These are phyloP conservation scores for Backusella australiensis DNA, from an alignment of 192 early-diverging fungal genomes.

Conservation along the genomic window DNA sequence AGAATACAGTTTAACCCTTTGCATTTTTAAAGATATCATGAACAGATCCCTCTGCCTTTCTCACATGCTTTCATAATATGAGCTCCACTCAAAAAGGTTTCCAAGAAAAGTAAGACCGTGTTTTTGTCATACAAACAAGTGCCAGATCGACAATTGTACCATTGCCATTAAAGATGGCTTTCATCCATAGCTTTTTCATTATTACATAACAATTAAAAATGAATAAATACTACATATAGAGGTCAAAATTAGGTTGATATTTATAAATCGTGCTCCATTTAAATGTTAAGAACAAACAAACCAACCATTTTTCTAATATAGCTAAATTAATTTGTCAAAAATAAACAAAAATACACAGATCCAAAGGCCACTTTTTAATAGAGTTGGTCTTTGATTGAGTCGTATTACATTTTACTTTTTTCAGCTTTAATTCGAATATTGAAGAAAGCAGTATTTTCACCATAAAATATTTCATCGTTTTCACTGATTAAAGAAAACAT, in stretches of 20 bases:
- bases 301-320: background rate
- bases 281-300: background rate
- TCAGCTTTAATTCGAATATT: too few relatives aligned
- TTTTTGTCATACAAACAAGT: background rate
- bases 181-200: background rate
- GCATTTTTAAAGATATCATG: background rate
- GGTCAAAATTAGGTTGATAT: background rate
- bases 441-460: too few relatives aligned
- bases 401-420: too few relatives aligned
- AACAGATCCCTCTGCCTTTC: background rate
- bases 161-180: background rate
- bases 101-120: background rate
- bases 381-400: too few relatives aligned
- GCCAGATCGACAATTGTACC: background rate
- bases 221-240: background rate
- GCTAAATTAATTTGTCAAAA: background rate
- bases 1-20: background rate
- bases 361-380: too few relatives aligned
- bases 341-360: too few relatives aligned
- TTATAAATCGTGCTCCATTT: background rate
- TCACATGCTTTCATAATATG: background rate
- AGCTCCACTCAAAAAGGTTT: background rate
- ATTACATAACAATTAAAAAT: background rate
- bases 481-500: too few relatives aligned
- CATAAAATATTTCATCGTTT: too few relatives aligned